Evolutionary conservation across 2,329 filamentous ascomycete genomes (phyloP).

Genomic region (Cercospora zeina): DNA sequence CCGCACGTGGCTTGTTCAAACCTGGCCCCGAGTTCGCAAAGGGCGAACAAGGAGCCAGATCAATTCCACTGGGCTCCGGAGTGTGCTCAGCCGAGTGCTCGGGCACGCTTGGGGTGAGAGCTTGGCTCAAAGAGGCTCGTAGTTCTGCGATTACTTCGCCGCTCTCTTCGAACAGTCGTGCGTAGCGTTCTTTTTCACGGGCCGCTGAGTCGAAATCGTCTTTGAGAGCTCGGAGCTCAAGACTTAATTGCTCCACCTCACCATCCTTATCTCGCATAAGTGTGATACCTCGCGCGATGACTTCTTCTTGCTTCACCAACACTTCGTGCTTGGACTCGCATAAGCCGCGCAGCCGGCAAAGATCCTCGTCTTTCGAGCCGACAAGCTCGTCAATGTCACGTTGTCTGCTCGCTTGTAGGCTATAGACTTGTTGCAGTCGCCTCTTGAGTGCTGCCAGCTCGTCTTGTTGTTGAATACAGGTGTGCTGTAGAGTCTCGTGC

Average conservation of each 20-base stretch:
- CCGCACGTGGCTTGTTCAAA: background rate
- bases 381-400: slow-evolving; percentile 24
- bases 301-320: slow-evolving; percentile 30
- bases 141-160: slow-evolving; percentile 25
- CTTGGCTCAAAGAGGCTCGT: slow-evolving; percentile 20
- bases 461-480: slow-evolving; percentile 17
- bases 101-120: slow-evolving; percentile 14
- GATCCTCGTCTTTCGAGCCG: slow-evolving; percentile 24
- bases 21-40: slow-evolving; percentile 22
- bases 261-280: slow-evolving; percentile 30
- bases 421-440: slow-evolving; percentile 18
- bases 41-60: slow-evolving; percentile 16
- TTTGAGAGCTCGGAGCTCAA: slow-evolving; percentile 22
- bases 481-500: slow-evolving; percentile 18
- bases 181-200: background rate
- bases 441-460: slow-evolving; percentile 20
- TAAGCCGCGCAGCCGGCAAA: slow-evolving; percentile 27
- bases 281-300: slow-evolving; percentile 31
- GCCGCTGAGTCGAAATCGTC: slow-evolving; percentile 20
- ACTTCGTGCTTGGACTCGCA: slow-evolving; percentile 34
- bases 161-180: slow-evolving; percentile 26
- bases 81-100: background rate
- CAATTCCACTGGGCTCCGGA: background rate
- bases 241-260: slow-evolving; percentile 27
- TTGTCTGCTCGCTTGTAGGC: slow-evolving; percentile 19